phyloP scores from a whole-genome alignment of 257 asterid species.

The Plantago elongata region DNA sequence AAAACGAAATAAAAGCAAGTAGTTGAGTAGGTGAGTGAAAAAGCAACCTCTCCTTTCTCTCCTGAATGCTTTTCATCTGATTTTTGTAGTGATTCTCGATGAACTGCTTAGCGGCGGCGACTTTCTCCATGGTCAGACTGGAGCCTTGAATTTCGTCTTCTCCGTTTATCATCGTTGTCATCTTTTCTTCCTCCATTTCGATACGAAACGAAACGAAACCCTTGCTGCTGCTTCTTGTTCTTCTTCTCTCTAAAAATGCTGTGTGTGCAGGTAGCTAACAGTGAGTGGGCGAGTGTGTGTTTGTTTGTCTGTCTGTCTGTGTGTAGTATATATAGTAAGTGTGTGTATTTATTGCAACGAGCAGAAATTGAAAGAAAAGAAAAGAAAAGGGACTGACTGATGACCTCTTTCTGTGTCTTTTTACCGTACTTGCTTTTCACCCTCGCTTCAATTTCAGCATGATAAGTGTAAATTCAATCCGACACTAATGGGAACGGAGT shows the following conservation, averaged over 20 bases:
- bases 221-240: conserved; percentile 23
- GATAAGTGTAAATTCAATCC: no score
- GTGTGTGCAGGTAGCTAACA: background rate
- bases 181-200: conserved; percentile 39
- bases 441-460: no score
- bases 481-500: no score
- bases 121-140: conserved; percentile 93
- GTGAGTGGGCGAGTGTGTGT: no score
- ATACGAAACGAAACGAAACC: no score
- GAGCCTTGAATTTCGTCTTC: conserved; percentile 82
- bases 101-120: conserved; percentile 96
- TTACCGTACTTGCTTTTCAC: conserved; percentile 15
- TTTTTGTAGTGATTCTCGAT: conserved; percentile 95
- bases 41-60: conserved; percentile 76
- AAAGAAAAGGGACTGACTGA: conserved; percentile 18
- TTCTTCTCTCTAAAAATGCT: conserved; percentile 30
- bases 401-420: conserved; percentile 29
- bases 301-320: background rate
- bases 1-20: conserved; percentile 9
- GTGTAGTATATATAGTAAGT: conserved; percentile 12
- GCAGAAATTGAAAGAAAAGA: no score
- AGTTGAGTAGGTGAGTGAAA: background rate
- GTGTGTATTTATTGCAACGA: conserved; percentile 24
- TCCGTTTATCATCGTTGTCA: conserved; percentile 16
- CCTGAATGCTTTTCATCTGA: conserved; percentile 94